These are phyloP conservation scores for Inga oerstediana DNA, from an alignment of 306 rosid species.

Conservation along the genomic window DNA sequence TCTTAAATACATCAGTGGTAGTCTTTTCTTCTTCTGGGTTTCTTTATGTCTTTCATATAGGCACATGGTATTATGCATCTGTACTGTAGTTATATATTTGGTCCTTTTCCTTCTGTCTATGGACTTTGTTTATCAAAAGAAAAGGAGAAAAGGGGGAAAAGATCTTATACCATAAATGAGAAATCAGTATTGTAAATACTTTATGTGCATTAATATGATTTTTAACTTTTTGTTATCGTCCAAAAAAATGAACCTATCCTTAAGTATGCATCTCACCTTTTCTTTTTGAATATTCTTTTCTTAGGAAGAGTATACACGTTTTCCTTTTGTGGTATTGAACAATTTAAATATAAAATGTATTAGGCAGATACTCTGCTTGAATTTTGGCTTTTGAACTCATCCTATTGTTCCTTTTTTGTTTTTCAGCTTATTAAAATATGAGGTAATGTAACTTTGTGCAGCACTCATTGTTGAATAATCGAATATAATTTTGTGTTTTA, in stretches of 20 bases:
- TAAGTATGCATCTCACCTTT: background rate
- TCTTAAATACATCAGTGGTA: slow-evolving; percentile 72
- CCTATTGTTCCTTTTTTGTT: background rate
- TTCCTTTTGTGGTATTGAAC: background rate
- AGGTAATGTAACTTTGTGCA: background rate
- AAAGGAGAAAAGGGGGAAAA: background rate
- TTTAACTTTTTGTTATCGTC: background rate
- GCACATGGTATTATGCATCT: slow-evolving; percentile 3
- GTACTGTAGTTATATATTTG: background rate
- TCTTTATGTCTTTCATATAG: background rate
- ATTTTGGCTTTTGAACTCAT: background rate
- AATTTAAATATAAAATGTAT: slow-evolving; percentile 9
- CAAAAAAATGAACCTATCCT: background rate
- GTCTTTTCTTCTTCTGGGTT: slow-evolving; percentile 19
- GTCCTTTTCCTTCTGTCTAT: slow-evolving; percentile 6
- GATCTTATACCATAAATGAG: background rate
- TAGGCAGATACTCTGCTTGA: slow-evolving; percentile 15
- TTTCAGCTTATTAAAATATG: slow-evolving; percentile 19
- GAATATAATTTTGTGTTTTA: background rate
- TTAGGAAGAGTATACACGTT: background rate
- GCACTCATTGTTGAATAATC: background rate
- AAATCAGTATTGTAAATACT: slow-evolving; percentile 11
- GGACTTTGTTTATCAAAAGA: slow-evolving; percentile 16
- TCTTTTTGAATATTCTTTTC: slow-evolving; percentile 1
- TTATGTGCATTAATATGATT: slow-evolving; percentile 4